phyloP scores from a whole-genome alignment of 2,329 filamentous ascomycete genomes.

The Metarhizium rileyi region DNA sequence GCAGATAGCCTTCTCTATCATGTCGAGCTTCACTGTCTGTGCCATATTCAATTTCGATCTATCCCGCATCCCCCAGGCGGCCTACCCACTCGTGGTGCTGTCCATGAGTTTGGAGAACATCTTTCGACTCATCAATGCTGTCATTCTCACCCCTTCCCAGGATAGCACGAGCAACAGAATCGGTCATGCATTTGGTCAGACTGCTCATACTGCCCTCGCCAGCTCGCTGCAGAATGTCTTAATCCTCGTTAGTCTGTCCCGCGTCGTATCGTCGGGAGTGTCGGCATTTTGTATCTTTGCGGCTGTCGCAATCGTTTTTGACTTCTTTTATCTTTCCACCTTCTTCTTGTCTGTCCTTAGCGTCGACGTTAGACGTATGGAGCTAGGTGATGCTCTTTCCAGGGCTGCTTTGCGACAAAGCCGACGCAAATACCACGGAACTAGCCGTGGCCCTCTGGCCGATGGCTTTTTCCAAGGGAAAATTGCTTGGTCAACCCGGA shows the following conservation, averaged over 20 bases:
- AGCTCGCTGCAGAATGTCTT: constrained; percentile 60
- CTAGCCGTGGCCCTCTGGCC: constrained; percentile 35
- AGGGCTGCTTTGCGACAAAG: constrained; percentile 39
- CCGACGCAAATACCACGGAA: constrained; percentile 15
- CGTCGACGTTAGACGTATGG: constrained; percentile 66
- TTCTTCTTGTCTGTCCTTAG: constrained; percentile 74
- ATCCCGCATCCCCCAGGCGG: constrained; percentile 62
- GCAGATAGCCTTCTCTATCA: constrained; percentile 62
- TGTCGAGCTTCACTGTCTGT: constrained; percentile 73
- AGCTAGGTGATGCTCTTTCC: constrained; percentile 62
- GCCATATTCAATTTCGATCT: constrained; percentile 67
- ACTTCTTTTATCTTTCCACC: constrained; percentile 69
- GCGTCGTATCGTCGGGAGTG: constrained; percentile 58
- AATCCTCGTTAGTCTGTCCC: constrained; percentile 56
- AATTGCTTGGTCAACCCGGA: constrained; percentile 58
- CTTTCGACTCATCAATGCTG: constrained; percentile 67
- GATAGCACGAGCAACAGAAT: constrained; percentile 60
- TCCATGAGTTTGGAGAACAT: constrained; percentile 72
- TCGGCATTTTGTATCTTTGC: constrained; percentile 69
- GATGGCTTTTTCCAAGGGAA: constrained; percentile 55
- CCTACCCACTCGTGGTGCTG: constrained; percentile 68
- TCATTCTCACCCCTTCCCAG: constrained; percentile 61
- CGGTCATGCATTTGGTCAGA: constrained; percentile 63
- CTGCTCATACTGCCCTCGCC: constrained; percentile 58
- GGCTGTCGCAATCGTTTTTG: constrained; percentile 63